These are phyloP conservation scores for Rhodotorula sp. DNA, from an alignment of 1,284 basidiomycete genomes.

Conservation along the genomic window DNA sequence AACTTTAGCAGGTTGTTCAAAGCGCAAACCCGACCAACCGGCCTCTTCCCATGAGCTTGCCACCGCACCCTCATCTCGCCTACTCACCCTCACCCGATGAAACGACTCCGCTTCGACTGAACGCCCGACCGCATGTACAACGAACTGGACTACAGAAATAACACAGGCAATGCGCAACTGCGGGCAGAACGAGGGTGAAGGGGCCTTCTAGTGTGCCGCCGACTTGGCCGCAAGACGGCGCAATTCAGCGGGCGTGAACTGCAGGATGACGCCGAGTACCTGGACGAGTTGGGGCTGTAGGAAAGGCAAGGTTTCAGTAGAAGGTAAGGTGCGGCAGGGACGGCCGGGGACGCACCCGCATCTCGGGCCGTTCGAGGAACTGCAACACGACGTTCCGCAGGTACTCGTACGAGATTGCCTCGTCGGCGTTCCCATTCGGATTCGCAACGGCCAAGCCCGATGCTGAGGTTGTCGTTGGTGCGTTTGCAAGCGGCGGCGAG, in stretches of 20 bases:
- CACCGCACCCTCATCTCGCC: too few relatives aligned
- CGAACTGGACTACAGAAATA: background rate
- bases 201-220: background rate
- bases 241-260: conserved; percentile 91
- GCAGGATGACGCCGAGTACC: conserved; percentile 84
- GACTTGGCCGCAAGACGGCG: conserved; percentile 67
- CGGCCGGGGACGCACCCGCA: conserved; percentile 63
- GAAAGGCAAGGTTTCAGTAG: background rate
- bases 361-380: conserved; percentile 86
- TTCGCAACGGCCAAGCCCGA: background rate
- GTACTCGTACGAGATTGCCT: conserved; percentile 94
- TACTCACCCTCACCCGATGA: too few relatives aligned
- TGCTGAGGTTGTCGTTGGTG: background rate
- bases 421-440: conserved; percentile 52
- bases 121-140: background rate
- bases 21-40: background rate
- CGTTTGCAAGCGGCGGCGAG: conserved; percentile 4
- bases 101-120: too few relatives aligned
- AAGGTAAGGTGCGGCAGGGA: conserved; percentile 33
- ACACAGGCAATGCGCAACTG: background rate
- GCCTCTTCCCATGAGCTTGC: background rate
- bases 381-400: conserved; percentile 89
- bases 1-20: too few relatives aligned
- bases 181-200: background rate
- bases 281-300: conserved; percentile 78